Conservation (phyloP, 495 filamentous ascomycete genomes). For the Penicillium daleae region DNA sequence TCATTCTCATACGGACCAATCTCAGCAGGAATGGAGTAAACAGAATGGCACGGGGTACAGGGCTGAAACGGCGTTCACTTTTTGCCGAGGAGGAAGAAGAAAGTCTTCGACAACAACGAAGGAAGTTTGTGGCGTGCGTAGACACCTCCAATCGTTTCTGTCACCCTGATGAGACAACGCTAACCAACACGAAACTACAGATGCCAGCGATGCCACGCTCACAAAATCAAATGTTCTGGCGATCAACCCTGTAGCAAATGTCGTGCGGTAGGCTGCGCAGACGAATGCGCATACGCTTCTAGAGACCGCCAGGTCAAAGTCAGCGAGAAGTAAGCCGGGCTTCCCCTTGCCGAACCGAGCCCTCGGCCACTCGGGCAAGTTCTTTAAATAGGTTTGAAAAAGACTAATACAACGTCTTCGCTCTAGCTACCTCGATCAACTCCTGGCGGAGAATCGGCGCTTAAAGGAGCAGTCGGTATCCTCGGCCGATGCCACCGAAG, state of each 20-base stretch:
- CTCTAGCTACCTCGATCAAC: conserved; percentile 41
- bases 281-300: conserved; percentile 43
- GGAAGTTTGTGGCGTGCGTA: conserved; percentile 45
- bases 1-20: conserved; percentile 17
- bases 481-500: conserved; percentile 39
- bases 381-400: background rate
- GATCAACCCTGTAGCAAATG: conserved; percentile 48
- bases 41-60: conserved; percentile 24
- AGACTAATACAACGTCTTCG: conserved; percentile 7
- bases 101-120: conserved; percentile 27
- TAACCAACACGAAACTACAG: conserved; percentile 26
- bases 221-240: conserved; percentile 53
- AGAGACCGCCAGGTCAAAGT: conserved; percentile 51
- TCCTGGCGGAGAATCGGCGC: conserved; percentile 43
- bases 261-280: conserved; percentile 37
- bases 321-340: conserved; percentile 43
- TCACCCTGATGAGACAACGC: background rate
- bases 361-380: background rate
- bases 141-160: background rate
- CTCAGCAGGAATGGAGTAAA: conserved; percentile 7
- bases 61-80: conserved; percentile 21
- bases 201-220: conserved; percentile 50
- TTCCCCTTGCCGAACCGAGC: background rate
- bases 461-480: conserved; percentile 42
- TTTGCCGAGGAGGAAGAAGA: conserved; percentile 21